phyloP scores from a whole-genome alignment of 2,329 filamentous ascomycete genomes.

The Nectriaceae sp. region DNA sequence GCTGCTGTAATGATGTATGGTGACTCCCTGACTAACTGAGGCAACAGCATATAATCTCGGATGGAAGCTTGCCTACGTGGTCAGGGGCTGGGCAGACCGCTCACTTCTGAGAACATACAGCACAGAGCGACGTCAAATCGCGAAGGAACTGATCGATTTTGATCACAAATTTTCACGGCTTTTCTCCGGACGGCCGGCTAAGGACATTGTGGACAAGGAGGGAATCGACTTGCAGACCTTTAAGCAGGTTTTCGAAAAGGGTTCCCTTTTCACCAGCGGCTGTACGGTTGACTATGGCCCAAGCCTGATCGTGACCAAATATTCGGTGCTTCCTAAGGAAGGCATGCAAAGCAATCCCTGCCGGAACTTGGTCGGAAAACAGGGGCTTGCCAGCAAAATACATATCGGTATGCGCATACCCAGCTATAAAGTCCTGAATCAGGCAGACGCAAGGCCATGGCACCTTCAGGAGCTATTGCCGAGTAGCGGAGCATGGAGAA shows the following conservation, averaged over 20 bases:
- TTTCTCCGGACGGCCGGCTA: conserved; percentile 54
- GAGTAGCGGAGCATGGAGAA: conserved; percentile 58
- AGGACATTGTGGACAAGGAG: conserved; percentile 61
- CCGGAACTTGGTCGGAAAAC: conserved; percentile 39
- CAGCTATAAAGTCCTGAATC: conserved; percentile 60
- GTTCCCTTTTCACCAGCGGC: conserved; percentile 41
- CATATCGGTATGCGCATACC: conserved; percentile 58
- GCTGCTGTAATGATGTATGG: too few relatives aligned
- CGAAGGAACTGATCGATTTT: conserved; percentile 66
- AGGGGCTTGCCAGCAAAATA: conserved; percentile 40
- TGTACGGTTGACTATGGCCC: conserved; percentile 18
- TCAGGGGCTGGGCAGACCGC: conserved; percentile 44
- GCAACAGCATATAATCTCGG: conserved; percentile 50
- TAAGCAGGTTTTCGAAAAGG: conserved; percentile 61
- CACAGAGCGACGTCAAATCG: conserved; percentile 57
- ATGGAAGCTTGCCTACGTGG: conserved; percentile 55
- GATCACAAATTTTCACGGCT: conserved; percentile 59
- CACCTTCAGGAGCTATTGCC: conserved; percentile 58
- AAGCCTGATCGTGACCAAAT: conserved; percentile 17
- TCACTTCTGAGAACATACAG: conserved; percentile 53
- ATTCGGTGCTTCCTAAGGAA: conserved; percentile 46
- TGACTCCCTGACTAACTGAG: too few relatives aligned
- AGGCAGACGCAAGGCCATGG: conserved; percentile 56
- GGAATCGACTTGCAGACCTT: conserved; percentile 65
- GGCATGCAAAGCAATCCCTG: conserved; percentile 33